phyloP scores from a whole-genome alignment of 2,329 filamentous ascomycete species.

The Cadophora luteo-olivacea region DNA sequence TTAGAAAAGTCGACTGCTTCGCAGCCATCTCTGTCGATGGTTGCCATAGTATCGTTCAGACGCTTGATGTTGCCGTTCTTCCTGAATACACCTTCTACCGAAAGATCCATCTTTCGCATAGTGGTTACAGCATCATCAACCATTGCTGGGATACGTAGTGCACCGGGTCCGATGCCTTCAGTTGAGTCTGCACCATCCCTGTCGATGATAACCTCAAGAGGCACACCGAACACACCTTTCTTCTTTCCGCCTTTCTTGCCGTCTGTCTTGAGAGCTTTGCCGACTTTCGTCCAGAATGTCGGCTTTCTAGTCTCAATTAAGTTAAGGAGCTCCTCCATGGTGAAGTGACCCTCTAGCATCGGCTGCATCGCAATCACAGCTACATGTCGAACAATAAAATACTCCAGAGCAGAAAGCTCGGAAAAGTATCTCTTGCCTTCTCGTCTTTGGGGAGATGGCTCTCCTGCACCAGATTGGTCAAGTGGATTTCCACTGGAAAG shows the following conservation, averaged over 20 bases:
- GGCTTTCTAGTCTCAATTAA: slow-evolving; percentile 93
- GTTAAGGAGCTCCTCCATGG: slow-evolving; percentile 88
- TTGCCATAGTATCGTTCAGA: slow-evolving; percentile 82
- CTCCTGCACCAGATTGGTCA: slow-evolving; percentile 52
- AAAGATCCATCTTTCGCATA: slow-evolving; percentile 99
- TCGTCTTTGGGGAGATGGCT: slow-evolving; percentile 56
- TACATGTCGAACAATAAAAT: slow-evolving; percentile 95
- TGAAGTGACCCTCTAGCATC: slow-evolving; percentile 86
- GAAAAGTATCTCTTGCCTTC: slow-evolving; percentile 86
- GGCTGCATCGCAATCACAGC: slow-evolving; percentile 96
- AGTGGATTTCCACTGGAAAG: slow-evolving; percentile 63
- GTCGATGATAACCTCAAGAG: slow-evolving; percentile 87
- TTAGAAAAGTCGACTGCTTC: slow-evolving; percentile 85
- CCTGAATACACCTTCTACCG: slow-evolving; percentile 96
- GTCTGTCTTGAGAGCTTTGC: slow-evolving; percentile 93
- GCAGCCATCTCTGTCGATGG: slow-evolving; percentile 85
- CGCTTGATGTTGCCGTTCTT: slow-evolving; percentile 99
- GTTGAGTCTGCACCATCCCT: slow-evolving; percentile 97
- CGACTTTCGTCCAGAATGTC: slow-evolving; percentile 98
- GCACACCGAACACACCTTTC: slow-evolving; percentile 92
- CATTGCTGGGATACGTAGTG: slow-evolving; percentile 88
- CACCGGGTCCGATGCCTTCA: slow-evolving; percentile 91
- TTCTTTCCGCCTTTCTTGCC: slow-evolving; percentile 80
- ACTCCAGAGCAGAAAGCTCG: slow-evolving; percentile 91
- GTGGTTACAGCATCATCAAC: slow-evolving; percentile 94